A percentile compares a stretch with the other conserved stretches of the same genome.
Evolutionary conservation across 331 rosid genomes (phyloP).

Genomic region (Rhamnella rubrinervis): DNA sequence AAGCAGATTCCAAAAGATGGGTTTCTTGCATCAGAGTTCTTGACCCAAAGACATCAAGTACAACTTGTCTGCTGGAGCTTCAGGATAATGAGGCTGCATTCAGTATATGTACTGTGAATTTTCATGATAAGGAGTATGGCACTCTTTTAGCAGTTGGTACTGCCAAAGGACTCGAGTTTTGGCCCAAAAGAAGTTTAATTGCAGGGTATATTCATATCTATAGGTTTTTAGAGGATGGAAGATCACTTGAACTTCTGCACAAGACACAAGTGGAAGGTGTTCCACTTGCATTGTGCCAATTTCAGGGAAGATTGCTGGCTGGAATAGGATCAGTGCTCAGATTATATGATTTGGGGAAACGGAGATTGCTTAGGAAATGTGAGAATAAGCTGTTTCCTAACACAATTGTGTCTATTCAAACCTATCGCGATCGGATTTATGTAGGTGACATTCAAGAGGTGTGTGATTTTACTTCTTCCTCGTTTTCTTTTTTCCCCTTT

Average conservation of each 20-base stretch:
- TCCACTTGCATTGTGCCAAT: constrained; percentile 87
- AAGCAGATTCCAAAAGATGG: constrained; percentile 87
- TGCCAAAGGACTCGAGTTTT: constrained; percentile 87
- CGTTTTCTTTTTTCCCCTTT: no score
- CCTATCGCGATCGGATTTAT: constrained; percentile 87
- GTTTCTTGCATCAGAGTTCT: constrained; percentile 96
- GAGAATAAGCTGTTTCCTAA: constrained; percentile 94
- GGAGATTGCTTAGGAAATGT: constrained; percentile 76
- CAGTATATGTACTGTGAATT: constrained; percentile 86
- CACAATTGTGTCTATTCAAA: constrained; percentile 72
- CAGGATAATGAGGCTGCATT: constrained; percentile 96
- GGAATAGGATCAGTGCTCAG: constrained; percentile 90
- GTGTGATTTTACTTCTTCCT: constrained; percentile 16
- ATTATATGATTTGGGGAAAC: constrained; percentile 88
- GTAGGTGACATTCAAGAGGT: constrained; percentile 98
- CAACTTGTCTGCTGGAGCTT: constrained; percentile 92
- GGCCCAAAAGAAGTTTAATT: constrained; percentile 59
- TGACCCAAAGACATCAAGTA: constrained; percentile 76
- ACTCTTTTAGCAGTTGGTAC: constrained; percentile 96
- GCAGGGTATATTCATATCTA: constrained; percentile 89
- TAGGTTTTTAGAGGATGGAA: constrained; percentile 90
- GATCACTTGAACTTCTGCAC: constrained; percentile 85
- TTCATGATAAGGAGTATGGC: constrained; percentile 92
- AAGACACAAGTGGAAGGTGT: constrained; percentile 96
- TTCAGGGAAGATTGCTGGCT: constrained; percentile 95